phyloP scores from a whole-genome alignment of 441 rosid genomes.

The Erodium chrysanthum region DNA sequence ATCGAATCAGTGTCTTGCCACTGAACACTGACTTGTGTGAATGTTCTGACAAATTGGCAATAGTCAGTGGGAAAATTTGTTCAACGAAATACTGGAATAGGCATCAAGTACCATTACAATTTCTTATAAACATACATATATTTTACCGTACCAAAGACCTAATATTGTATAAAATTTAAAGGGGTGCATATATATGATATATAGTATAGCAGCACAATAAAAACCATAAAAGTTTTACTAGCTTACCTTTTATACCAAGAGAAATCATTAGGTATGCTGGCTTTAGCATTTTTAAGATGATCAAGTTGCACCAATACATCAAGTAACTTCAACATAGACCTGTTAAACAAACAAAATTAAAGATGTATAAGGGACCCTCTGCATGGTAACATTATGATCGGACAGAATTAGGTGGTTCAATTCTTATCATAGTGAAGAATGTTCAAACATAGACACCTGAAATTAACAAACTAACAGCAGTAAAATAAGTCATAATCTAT shows the following conservation, averaged over 20 bases:
- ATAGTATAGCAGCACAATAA: constrained; percentile 11
- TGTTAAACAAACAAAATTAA: constrained; percentile 22
- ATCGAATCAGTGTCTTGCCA: constrained; percentile 99
- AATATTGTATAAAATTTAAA: not conserved
- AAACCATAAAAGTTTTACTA: constrained; percentile 4
- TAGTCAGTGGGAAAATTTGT: constrained; percentile 15
- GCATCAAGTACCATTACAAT: not conserved
- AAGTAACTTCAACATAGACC: constrained; percentile 95
- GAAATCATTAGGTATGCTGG: constrained; percentile 99
- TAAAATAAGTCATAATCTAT: constrained; percentile 5
- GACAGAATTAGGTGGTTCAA: not conserved
- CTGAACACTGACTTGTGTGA: constrained; percentile 95
- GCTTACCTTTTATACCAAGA: constrained; percentile 96
- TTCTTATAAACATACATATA: not conserved
- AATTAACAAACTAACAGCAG: constrained; percentile 5
- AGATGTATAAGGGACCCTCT: constrained; percentile 5
- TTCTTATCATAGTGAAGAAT: constrained; percentile 5
- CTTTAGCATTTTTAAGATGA: constrained; percentile 98
- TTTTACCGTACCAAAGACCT: too few species aligned
- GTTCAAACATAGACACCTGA: constrained; percentile 13
- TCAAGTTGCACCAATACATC: constrained; percentile 97
- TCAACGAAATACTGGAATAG: constrained; percentile 13
- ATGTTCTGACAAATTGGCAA: constrained; percentile 54
- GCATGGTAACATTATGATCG: not conserved
- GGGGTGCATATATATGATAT: not conserved